These are phyloP conservation scores for Capsicum rhomboideum DNA, from an alignment of 257 asterid genomes.

Conservation along the genomic window DNA sequence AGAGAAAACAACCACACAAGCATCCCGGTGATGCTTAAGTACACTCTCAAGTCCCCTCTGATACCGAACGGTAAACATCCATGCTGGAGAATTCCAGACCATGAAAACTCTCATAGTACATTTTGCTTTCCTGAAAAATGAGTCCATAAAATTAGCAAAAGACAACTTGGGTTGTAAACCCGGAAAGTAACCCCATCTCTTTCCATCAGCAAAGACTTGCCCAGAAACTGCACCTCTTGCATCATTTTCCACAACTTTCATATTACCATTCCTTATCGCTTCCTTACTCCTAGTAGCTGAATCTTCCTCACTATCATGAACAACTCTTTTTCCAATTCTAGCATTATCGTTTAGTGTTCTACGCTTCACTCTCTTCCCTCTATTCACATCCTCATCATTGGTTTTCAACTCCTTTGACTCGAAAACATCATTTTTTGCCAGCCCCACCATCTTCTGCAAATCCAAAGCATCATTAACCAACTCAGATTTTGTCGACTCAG, in stretches of 20 bases:
- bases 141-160: conserved; percentile 69
- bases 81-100: conserved; percentile 98
- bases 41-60: conserved; percentile 90
- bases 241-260: not conserved
- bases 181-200: conserved; percentile 94
- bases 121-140: conserved; percentile 63
- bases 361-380: conserved; percentile 32
- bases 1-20: conserved; percentile 87
- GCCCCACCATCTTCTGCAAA: not conserved
- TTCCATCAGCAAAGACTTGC: conserved; percentile 71
- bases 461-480: conserved; percentile 14
- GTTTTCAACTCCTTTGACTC: not conserved
- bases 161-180: conserved; percentile 61
- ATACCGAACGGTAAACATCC: conserved; percentile 89
- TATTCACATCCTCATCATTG: not conserved
- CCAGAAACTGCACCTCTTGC: conserved; percentile 25
- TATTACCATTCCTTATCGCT: not conserved
- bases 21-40: conserved; percentile 59
- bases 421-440: not conserved
- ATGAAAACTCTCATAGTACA: conserved; percentile 70
- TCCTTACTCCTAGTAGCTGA: not conserved
- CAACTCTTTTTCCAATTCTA: conserved; percentile 11
- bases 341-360: conserved; percentile 41
- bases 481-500: conserved; percentile 11
- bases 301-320: not conserved